phyloP scores from a whole-genome alignment of 2,329 filamentous ascomycete species.

The Ciborinia camelliae region DNA sequence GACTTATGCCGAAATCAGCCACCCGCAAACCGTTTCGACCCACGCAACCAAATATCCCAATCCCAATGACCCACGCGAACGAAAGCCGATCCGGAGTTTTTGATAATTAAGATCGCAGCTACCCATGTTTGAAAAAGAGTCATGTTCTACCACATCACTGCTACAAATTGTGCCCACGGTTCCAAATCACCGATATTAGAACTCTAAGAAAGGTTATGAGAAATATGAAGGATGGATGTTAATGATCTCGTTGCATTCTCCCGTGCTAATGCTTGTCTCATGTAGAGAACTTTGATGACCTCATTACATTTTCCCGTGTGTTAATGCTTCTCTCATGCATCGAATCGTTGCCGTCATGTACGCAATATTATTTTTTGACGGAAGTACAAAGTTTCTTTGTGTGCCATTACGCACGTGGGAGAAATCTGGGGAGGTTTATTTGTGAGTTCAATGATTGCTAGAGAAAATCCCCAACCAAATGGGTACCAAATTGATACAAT shows the following conservation, averaged over 20 bases:
- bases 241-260: conserved; percentile 9
- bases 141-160: conserved; percentile 12
- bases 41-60: conserved; percentile 7
- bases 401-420: conserved; percentile 27
- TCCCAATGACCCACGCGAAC: not conserved
- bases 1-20: conserved; percentile 18
- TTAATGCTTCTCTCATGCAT: conserved; percentile 18
- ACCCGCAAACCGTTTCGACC: conserved; percentile 12
- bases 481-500: too few species aligned
- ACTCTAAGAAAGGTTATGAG: not conserved
- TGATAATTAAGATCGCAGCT: conserved; percentile 23
- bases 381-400: conserved; percentile 25
- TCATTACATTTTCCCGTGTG: conserved; percentile 4
- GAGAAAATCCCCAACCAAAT: conserved; percentile 28
- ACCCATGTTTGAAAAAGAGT: conserved; percentile 21
- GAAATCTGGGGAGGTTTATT: conserved; percentile 26
- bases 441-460: conserved; percentile 27
- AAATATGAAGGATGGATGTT: conserved; percentile 2
- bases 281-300: conserved; percentile 8
- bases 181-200: conserved; percentile 6
- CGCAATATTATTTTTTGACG: conserved; percentile 18
- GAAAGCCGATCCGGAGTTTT: conserved; percentile 11
- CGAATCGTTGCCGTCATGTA: conserved; percentile 21
- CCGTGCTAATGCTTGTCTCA: not conserved
- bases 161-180: conserved; percentile 9